Base-by-base conservation (phyloP, 495 filamentous ascomycete genomes). In the Aeminium ludgeri region DNA sequence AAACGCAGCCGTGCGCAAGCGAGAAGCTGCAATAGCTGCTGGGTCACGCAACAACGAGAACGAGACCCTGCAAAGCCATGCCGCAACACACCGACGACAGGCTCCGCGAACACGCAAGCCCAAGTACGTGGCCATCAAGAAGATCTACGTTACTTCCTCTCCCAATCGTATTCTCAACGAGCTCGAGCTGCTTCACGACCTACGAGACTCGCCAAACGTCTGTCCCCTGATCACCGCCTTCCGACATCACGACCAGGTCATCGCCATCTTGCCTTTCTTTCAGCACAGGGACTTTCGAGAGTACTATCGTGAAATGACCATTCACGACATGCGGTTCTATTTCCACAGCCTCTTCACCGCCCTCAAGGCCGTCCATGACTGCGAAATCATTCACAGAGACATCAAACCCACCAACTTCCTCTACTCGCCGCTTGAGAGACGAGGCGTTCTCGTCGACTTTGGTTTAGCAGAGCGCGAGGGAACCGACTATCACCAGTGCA, bases 331-430 rank as follows among this genome's bases (percentile, higher is more conserved):
- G 61, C 70, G 75, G 38, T 66, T 85, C 54, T 99, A 96, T 58
- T 82, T 99, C 50, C 72, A 74, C 13, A 91, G 81, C 4, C 69
- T 99, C 7, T 86, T 99, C 56, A 74, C 74, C 4, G 89, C 91
- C 0, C 67, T 99, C 5, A 65, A 69, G 12, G 78, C 80, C 16
- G 85, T 96, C 8, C 89, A 99, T 58, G 65, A 66, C 28, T 74
- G 78, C 52, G 65, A 70, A 15, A 95, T 99, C 41, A 67, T 99
- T 13, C 89, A 99, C 56, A 78, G 89, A 40, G 89, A 99, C 58
- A 95, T 99, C 57, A 99, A 99, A 58, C 89, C 89, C n/a, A 99
- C 89, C 10, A 99, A 99, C 55, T 99, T 99, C 54, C 72, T 99
- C 25, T 99, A 96, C 65, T 86, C 93, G 45, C 79, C 82, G 2